Evolutionary conservation across 2,329 filamentous ascomycete genomes (phyloP).

Genomic region (Ophioceras dolichostomum): DNA sequence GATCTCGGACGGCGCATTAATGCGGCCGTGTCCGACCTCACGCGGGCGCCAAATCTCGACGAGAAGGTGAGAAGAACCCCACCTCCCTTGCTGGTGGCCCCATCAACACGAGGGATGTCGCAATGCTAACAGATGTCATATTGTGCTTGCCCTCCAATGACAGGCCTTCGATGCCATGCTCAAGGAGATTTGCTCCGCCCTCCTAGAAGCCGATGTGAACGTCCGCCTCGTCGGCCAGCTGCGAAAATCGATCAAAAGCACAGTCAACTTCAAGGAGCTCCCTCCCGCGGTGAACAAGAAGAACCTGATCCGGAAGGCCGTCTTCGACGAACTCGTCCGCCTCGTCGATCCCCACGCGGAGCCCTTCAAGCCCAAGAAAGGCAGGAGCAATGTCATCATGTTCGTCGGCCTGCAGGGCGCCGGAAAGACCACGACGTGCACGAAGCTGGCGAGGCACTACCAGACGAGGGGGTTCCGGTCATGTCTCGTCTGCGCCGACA

Average conservation of each 20-base stretch:
- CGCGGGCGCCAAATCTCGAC: conserved; percentile 82
- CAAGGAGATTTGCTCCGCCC: conserved; percentile 92
- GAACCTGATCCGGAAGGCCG: conserved; percentile 91
- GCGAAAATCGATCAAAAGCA: conserved; percentile 80
- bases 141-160: no score
- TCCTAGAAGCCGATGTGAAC: conserved; percentile 95
- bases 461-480: conserved; percentile 86
- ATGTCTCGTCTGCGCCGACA: conserved; percentile 93
- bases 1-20: conserved; percentile 98
- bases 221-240: conserved; percentile 84
- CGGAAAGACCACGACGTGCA: conserved; percentile 97
- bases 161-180: conserved; percentile 96
- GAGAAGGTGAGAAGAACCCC: conserved; percentile 60
- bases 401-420: conserved; percentile 97
- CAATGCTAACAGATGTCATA: neutral
- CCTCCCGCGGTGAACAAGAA: conserved; percentile 94
- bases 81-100: neutral
- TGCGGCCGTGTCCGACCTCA: conserved; percentile 86
- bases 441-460: conserved; percentile 91
- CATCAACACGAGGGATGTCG: neutral
- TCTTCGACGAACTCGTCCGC: conserved; percentile 92
- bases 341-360: conserved; percentile 93
- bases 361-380: conserved; percentile 94
- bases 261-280: conserved; percentile 91
- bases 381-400: conserved; percentile 96